Percentiles rank a stretch among this genome's conserved stretches.
These are phyloP conservation scores for Leccinellum luteum DNA, from an alignment of 768 basidiomycete species.

Conservation along the genomic window DNA sequence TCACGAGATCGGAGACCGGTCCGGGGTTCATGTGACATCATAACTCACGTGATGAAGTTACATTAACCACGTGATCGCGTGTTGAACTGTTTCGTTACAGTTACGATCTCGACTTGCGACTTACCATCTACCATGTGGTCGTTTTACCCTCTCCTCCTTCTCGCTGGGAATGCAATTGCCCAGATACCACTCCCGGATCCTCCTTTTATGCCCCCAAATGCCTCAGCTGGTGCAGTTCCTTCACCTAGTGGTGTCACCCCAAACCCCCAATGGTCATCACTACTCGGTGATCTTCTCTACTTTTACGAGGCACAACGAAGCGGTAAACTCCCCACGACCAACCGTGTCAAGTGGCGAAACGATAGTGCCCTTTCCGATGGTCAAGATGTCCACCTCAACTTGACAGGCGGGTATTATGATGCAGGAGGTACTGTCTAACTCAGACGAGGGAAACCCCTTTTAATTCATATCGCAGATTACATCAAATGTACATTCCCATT, in stretches of 20 bases:
- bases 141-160: conserved; percentile 15
- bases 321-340: conserved; percentile 63
- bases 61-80: conserved; percentile 22
- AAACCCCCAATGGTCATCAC: conserved; percentile 77
- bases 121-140: conserved; percentile 19
- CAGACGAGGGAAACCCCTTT: neutral
- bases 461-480: conserved; percentile 52
- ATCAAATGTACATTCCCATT: conserved; percentile 87
- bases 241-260: conserved; percentile 42
- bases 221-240: conserved; percentile 51
- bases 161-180: conserved; percentile 35
- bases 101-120: neutral
- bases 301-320: conserved; percentile 93
- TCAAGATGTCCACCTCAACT: conserved; percentile 64
- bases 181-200: conserved; percentile 66
- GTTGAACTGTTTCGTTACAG: conserved; percentile 2
- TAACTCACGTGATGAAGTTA: conserved; percentile 11
- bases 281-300: conserved; percentile 78
- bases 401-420: conserved; percentile 90
- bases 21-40: conserved; percentile 10
- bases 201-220: conserved; percentile 61
- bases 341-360: conserved; percentile 87
- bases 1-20: too few relatives aligned
- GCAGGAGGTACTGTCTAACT: conserved; percentile 65
- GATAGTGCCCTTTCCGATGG: conserved; percentile 78